A percentile compares a stretch with the other conserved stretches of the same genome.
Evolutionary conservation across 306 rosid genomes (phyloP).

Genomic region (Corylus avellana): DNA sequence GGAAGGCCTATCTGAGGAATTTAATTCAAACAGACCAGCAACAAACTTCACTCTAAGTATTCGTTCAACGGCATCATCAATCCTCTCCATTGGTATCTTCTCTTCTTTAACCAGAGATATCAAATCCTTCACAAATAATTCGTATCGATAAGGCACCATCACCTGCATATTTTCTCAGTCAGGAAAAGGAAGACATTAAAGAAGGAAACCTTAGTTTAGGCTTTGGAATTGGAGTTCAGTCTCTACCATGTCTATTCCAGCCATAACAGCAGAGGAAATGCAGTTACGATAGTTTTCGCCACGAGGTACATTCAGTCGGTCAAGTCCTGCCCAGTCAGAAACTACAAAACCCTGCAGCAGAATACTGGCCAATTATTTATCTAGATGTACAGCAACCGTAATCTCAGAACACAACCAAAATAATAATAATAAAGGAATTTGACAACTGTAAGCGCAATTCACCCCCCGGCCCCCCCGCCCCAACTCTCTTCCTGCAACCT

Average conservation of each 20-base stretch:
- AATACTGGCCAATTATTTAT: conserved; percentile 15
- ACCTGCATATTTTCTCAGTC: conserved; percentile 36
- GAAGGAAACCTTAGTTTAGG: conserved; percentile 8
- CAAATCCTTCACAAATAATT: conserved; percentile 35
- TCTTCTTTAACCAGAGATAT: conserved; percentile 40
- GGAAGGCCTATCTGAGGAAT: conserved; percentile 41
- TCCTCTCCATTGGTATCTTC: conserved; percentile 42
- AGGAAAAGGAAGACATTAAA: conserved; percentile 14
- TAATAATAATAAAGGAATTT: conserved; percentile 15
- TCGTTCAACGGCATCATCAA: conserved; percentile 54
- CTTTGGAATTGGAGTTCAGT: conserved; percentile 21
- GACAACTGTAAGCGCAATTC: neutral
- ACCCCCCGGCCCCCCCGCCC: neutral
- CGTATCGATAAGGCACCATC: conserved; percentile 48
- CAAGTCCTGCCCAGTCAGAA: conserved; percentile 86
- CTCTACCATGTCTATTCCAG: conserved; percentile 89
- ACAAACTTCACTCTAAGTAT: conserved; percentile 60
- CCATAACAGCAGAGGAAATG: conserved; percentile 66
- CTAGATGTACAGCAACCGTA: neutral
- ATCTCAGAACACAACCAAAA: conserved; percentile 20
- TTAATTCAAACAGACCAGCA: conserved; percentile 52
- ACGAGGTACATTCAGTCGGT: conserved; percentile 56
- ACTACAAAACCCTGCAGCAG: conserved; percentile 76
- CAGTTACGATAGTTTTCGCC: conserved; percentile 64
- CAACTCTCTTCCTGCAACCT: neutral